Conservation (phyloP, 192 early-diverging fungal genomes). For the Coemansia sp. region DNA sequence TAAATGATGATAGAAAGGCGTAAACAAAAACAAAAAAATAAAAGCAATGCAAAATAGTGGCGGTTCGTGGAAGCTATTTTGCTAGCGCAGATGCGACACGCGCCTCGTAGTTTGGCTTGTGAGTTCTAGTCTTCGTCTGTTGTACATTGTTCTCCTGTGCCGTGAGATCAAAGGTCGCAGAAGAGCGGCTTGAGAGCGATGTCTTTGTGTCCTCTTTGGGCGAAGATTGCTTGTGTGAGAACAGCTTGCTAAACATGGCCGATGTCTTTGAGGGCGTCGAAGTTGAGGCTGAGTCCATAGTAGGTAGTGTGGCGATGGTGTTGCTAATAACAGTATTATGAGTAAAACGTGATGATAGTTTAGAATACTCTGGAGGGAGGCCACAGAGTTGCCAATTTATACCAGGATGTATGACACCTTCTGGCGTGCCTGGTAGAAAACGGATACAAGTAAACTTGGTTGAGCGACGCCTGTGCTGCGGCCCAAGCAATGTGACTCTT, state of each 20-base stretch:
- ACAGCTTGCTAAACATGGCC: slow-evolving; percentile 4
- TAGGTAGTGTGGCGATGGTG: background rate
- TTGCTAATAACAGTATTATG: background rate
- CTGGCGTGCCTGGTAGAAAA: background rate
- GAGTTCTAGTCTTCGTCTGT: background rate
- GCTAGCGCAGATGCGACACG: slow-evolving; percentile 17
- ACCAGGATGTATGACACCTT: background rate
- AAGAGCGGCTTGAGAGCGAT: slow-evolving; percentile 16
- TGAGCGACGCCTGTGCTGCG: background rate
- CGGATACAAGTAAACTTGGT: background rate
- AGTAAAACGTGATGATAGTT: background rate
- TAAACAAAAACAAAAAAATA: background rate
- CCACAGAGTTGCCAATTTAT: background rate
- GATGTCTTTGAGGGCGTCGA: background rate
- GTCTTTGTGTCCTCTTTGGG: background rate
- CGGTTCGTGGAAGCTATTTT: slow-evolving; percentile 10
- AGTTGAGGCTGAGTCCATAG: background rate
- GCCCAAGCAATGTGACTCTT: background rate
- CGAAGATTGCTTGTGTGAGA: background rate
- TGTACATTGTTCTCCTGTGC: background rate
- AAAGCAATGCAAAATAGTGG: slow-evolving; percentile 8
- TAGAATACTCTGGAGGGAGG: background rate
- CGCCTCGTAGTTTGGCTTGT: slow-evolving; percentile 28
- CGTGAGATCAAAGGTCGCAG: slow-evolving; percentile 8
- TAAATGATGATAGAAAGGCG: background rate